Conservation (phyloP, 176 grass and related monocot species). For the Luzula sylvatica region DNA sequence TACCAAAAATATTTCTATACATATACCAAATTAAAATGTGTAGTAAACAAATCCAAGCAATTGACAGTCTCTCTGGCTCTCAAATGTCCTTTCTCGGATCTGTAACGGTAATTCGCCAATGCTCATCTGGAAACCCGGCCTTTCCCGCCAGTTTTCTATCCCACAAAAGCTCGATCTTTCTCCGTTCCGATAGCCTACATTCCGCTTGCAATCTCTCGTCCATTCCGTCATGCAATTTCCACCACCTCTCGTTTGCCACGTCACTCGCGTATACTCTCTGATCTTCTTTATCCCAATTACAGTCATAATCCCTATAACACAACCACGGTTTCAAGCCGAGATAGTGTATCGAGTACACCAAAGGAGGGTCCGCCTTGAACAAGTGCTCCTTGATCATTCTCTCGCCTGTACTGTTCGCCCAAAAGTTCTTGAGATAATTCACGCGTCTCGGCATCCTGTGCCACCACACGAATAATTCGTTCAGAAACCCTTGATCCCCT, state of each 20-base stretch:
- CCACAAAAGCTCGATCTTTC: conserved; percentile 51
- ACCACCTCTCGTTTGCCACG: conserved; percentile 56
- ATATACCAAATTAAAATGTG: conserved; percentile 20
- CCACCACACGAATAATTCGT: conserved; percentile 99
- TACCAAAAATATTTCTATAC: conserved; percentile 8
- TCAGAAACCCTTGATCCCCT: conserved; percentile 91
- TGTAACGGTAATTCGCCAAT: conserved; percentile 74
- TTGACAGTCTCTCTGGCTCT: neutral
- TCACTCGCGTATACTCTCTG: conserved; percentile 78
- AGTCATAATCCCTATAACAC: conserved; percentile 91
- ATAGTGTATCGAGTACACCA: conserved; percentile 74
- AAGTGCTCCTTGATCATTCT: conserved; percentile 54
- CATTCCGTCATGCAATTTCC: conserved; percentile 74
- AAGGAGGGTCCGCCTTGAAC: conserved; percentile 50
- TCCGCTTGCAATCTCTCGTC: conserved; percentile 39
- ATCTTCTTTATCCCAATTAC: conserved; percentile 70
- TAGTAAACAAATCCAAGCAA: conserved; percentile 18
- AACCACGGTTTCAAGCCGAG: conserved; percentile 80
- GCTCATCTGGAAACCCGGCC: conserved; percentile 34
- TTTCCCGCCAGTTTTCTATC: conserved; percentile 47
- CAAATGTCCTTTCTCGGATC: conserved; percentile 38
- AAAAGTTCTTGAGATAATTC: conserved; percentile 95
- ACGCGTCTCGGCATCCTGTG: conserved; percentile 72
- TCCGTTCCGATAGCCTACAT: conserved; percentile 42
- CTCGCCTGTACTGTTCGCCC: conserved; percentile 58